phyloP scores from a whole-genome alignment of 345 rosid genomes.

The Dipteronia sinensis region DNA sequence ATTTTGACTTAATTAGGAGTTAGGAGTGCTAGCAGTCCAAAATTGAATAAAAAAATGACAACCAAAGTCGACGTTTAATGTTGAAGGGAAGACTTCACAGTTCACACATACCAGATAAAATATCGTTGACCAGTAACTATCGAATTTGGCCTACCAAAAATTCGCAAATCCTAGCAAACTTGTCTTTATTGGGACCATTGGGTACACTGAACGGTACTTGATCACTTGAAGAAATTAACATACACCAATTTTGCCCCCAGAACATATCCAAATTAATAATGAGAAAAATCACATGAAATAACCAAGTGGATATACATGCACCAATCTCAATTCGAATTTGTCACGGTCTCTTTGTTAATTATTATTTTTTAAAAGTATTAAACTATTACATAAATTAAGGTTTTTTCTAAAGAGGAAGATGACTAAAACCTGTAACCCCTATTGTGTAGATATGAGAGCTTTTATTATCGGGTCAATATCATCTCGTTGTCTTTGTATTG shows the following conservation, averaged over 20 bases:
- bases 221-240: background rate
- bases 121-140: background rate
- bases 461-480: too few species aligned
- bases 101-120: background rate
- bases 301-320: background rate
- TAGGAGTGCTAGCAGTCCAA: background rate
- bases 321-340: background rate
- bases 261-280: background rate
- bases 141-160: background rate
- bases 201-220: background rate
- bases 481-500: background rate
- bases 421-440: too few species aligned
- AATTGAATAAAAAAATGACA: background rate
- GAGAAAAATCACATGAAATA: background rate
- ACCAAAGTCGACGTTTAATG: background rate
- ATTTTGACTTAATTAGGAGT: background rate
- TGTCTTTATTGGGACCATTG: background rate
- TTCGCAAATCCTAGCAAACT: slow-evolving; percentile 8
- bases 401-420: too few species aligned
- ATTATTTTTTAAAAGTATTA: too few species aligned
- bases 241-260: background rate
- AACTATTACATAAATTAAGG: too few species aligned
- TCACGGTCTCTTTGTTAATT: background rate
- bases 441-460: too few species aligned
- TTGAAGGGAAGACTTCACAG: background rate